These are phyloP conservation scores for Fusarium sp. DNA, from an alignment of 2,329 filamentous ascomycete species.

Conservation along the genomic window DNA sequence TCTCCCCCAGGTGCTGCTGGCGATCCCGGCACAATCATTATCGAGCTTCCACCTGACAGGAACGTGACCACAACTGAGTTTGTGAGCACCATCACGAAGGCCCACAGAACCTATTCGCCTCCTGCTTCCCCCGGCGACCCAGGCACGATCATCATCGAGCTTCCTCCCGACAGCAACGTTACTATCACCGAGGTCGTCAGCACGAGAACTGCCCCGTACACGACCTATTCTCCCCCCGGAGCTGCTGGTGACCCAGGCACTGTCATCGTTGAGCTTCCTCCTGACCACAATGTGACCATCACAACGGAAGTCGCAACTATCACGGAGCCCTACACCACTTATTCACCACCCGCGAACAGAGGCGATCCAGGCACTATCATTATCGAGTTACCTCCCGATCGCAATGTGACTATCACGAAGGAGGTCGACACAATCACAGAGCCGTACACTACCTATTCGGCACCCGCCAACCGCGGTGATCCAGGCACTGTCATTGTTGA, in stretches of 20 bases:
- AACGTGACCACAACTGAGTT: not conserved
- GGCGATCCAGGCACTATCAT: constrained; percentile 18
- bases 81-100: not conserved
- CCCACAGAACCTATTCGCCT: constrained; percentile 5
- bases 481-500: not conserved
- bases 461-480: not conserved
- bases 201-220: constrained; percentile 12
- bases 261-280: constrained; percentile 14
- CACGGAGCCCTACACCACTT: constrained; percentile 6
- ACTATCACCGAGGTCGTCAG: constrained; percentile 14
- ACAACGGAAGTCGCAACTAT: constrained; percentile 5
- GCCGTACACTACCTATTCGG: not conserved
- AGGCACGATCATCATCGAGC: constrained; percentile 4
- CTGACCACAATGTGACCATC: constrained; percentile 12
- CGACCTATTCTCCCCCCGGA: constrained; percentile 9
- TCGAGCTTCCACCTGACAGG: not conserved
- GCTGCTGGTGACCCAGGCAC: constrained; percentile 18
- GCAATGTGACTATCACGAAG: constrained; percentile 25
- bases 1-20: not conserved
- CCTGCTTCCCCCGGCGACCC: constrained; percentile 15
- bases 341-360: not conserved
- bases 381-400: constrained; percentile 4
- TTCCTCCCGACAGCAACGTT: constrained; percentile 13
- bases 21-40: not conserved
- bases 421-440: not conserved